Conservation (phyloP, 2,329 filamentous ascomycete genomes). For the Claviceps maximensis region DNA sequence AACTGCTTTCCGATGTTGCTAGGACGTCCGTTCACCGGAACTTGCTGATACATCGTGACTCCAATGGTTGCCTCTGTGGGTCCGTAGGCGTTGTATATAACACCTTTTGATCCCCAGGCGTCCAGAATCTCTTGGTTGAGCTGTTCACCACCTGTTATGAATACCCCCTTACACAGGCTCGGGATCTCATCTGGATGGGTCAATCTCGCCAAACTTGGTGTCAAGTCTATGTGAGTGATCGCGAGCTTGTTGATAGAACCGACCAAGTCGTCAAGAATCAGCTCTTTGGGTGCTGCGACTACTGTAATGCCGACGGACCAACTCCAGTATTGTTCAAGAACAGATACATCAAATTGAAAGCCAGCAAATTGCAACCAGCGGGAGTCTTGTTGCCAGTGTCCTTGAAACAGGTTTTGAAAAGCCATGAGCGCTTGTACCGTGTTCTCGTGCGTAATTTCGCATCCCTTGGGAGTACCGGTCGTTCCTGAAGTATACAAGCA, state of each 20-base stretch:
- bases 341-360: conserved; percentile 88
- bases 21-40: conserved; percentile 63
- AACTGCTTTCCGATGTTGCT: conserved; percentile 84
- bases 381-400: conserved; percentile 59
- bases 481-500: conserved; percentile 82
- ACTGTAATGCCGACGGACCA: conserved; percentile 85
- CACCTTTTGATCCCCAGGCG: conserved; percentile 63
- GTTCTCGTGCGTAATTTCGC: conserved; percentile 79
- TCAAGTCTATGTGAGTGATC: conserved; percentile 87
- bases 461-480: conserved; percentile 77
- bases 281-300: conserved; percentile 66
- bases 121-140: conserved; percentile 83
- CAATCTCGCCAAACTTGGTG: conserved; percentile 71
- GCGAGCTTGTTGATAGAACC: conserved; percentile 55
- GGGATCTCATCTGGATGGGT: conserved; percentile 71
- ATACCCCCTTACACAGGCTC: conserved; percentile 66
- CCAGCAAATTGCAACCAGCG: conserved; percentile 89
- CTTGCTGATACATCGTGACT: conserved; percentile 76
- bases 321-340: conserved; percentile 89
- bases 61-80: conserved; percentile 91
- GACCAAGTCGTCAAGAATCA: conserved; percentile 74
- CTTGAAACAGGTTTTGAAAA: conserved; percentile 65
- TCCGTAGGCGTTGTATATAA: conserved; percentile 87
- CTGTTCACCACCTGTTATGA: conserved; percentile 85
- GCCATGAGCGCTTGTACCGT: conserved; percentile 80